Base-by-base conservation (phyloP, 1,284 basidiomycete genomes). In the Rhodotorula sp. region DNA sequence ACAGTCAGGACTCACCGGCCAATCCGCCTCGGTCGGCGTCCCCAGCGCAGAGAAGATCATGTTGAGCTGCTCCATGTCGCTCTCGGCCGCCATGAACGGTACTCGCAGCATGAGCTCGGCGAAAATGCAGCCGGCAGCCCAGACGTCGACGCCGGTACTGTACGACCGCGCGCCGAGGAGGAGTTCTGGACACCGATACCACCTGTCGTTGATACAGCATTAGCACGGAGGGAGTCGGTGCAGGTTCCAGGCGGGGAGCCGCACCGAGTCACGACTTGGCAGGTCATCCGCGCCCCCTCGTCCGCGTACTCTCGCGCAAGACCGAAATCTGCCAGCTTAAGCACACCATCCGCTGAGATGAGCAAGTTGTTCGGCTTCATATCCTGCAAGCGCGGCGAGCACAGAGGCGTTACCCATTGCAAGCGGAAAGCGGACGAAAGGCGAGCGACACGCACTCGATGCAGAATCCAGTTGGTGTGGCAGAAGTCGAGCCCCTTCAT, bases 261-360 rank as follows among this genome's bases (percentile, higher is more conserved):
- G 54, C 71, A 93, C 91, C 92, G 84, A 10, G 96, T 99, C 79
- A 99, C 95, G 69, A 99, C 96, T 78, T 98, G 94, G 76, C 89
- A 92, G 0, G 96, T 98, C 96, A 99, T 99, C 79, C 92, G 91
- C 77, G 89, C 88, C 1, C 89, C 91, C 31, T 94, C 92, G 78
- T 95, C 93, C 47, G 89, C 89, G 80, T 91, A 95, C 81, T 99
- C 96, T 72, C 96, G 85, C 31, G 96, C 96, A 13, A 99, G 86
- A 86, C 96, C 96, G 80, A 99, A 99, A 87, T 99, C 96, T 31
- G 96, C 96, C 71, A 99, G 87, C 81, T 99, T 99, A 72, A 99
- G 88, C 67, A 92, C 88, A 0, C 96, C 96, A 60, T 91, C 86
- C 0, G 90, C 87, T 0, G 92, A 87, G 66, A 99, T 92, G 75